Percentiles rank a stretch among this genome's conserved stretches.
phyloP scores from a whole-genome alignment of 331 rosid genomes.

The Stylosanthes scabra region DNA sequence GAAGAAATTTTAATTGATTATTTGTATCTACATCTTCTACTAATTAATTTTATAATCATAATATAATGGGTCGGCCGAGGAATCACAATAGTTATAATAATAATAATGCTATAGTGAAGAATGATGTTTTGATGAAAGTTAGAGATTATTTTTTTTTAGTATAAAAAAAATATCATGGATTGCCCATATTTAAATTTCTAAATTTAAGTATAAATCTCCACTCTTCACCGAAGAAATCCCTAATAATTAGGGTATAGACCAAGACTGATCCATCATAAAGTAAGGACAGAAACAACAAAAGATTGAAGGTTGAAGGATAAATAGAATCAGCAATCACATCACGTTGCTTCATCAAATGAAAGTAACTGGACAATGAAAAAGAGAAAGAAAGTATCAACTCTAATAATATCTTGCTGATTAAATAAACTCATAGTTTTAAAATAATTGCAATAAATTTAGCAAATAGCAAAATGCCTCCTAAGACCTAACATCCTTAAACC shows the following conservation, averaged over 20 bases:
- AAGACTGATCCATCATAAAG: background rate
- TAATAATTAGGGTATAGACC: background rate
- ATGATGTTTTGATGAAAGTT: too few relatives aligned
- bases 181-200: too few relatives aligned
- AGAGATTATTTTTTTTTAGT: too few relatives aligned
- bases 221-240: too few relatives aligned
- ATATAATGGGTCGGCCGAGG: too few relatives aligned
- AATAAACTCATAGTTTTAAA: slow-evolving; percentile 61
- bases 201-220: too few relatives aligned
- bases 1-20: too few relatives aligned
- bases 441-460: slow-evolving; percentile 54
- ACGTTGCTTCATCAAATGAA: slow-evolving; percentile 58
- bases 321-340: slow-evolving; percentile 44
- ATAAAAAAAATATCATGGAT: too few relatives aligned
- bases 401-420: slow-evolving; percentile 57
- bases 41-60: too few relatives aligned
- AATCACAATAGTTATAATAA: too few relatives aligned
- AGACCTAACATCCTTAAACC: slow-evolving; percentile 45
- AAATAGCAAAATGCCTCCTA: slow-evolving; percentile 58
- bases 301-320: slow-evolving; percentile 21
- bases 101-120: too few relatives aligned
- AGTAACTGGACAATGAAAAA: slow-evolving; percentile 40
- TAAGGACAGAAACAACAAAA: background rate
- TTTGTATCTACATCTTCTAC: too few relatives aligned
- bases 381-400: slow-evolving; percentile 35